Evolutionary conservation across 129 eudicot genomes (phyloP).

Genomic region (Kitagawia praeruptora): DNA sequence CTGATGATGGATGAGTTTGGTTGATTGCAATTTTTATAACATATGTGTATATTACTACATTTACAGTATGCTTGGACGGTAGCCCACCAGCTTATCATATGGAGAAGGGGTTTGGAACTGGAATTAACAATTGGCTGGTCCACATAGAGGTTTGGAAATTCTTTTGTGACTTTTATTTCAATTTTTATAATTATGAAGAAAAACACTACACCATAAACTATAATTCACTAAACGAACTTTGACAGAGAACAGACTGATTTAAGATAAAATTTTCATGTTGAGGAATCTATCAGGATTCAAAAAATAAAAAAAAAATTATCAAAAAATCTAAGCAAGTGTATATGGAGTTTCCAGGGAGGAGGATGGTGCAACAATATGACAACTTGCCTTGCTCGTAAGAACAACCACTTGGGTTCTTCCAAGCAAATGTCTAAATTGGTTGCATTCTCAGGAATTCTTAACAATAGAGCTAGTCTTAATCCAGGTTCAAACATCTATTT

Average conservation of each 20-base stretch:
- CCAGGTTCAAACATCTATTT: constrained; percentile 37
- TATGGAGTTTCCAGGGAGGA: constrained; percentile 59
- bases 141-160: constrained; percentile 69
- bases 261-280: background rate
- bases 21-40: background rate
- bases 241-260: background rate
- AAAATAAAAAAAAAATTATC: background rate
- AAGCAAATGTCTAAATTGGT: constrained; percentile 46
- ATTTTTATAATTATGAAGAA: background rate
- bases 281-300: background rate
- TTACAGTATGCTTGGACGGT: constrained; percentile 89
- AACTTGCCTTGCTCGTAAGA: constrained; percentile 56
- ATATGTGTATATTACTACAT: background rate
- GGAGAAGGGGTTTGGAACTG: constrained; percentile 70
- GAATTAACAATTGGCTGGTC: constrained; percentile 77
- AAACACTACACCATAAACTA: background rate
- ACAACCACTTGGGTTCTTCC: constrained; percentile 66
- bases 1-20: background rate
- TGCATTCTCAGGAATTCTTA: constrained; percentile 79
- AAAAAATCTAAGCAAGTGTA: background rate
- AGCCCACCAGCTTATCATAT: constrained; percentile 94
- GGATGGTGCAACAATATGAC: constrained; percentile 93
- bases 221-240: background rate
- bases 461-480: constrained; percentile 46
- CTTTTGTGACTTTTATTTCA: background rate